Evolutionary conservation across 768 basidiomycete species (phyloP), one percentile per base, ranked within the genome.

Genomic region (Russula olivacea): DNA sequence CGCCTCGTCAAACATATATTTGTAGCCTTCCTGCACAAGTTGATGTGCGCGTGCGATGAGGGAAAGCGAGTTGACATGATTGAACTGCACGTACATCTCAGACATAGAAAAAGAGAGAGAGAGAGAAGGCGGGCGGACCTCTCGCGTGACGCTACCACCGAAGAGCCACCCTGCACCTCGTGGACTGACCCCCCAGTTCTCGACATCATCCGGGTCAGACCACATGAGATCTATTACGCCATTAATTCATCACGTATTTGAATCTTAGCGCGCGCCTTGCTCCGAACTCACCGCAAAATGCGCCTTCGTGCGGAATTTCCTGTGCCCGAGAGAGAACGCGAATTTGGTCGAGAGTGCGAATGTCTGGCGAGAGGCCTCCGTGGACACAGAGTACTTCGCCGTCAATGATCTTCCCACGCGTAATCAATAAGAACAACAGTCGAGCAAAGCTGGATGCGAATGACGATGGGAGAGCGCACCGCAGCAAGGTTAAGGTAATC

Each of bases 221-320:
- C 96, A 98, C 93, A 98, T 97, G 14, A 98, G 82, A 72, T 98
- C 93, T 93, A 25, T 23, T 14, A 32, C 11, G 34, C 38, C 32
- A 28, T 45, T 1, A 45, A 6, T 21, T 36, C 11, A 9, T 21
- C 45, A 23, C n/a, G 11, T 3, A 36, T 40, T 14, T 15, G n/a
- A 4, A 56, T 55, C 6, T n/a, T 4, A 6, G 30, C 38, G 9
- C 11, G 48, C 19, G 51, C 19, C 34, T 17, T 51, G 32, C 41
- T 36, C 58, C 23, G 10, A 47, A 69, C 83, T 34, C 69, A 87
- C 89, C 89, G 68, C 96, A 98, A 78, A 98, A 98, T 9, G 95
- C 89, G n/a, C 96, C 96, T 72, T 98, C 96, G 73, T 98, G 96
- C 2, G 95, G 96, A 51, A 98, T 96, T 73, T 98, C 96, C 71